A percentile compares a stretch with the other conserved stretches of the same genome.
Evolutionary conservation across 768 basidiomycete species (phyloP).

Genomic region (Daedalea quercina): DNA sequence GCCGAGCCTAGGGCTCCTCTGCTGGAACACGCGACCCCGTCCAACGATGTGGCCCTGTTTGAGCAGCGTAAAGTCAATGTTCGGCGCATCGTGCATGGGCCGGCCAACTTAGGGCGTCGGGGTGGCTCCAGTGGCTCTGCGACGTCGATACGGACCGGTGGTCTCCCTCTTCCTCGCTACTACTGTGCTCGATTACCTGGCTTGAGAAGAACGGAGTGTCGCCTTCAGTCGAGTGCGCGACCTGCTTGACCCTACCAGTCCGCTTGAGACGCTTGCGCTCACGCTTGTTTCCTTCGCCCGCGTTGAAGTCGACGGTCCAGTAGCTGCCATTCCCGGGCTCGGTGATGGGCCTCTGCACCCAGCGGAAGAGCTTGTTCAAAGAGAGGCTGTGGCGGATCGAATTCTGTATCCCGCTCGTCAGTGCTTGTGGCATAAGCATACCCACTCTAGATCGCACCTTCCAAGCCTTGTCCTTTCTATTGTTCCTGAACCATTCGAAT

Average conservation of each 20-base stretch:
- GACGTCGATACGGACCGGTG: conserved; percentile 6
- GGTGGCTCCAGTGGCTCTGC: background rate
- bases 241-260: too few relatives aligned
- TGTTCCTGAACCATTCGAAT: conserved; percentile 48
- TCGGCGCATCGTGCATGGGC: conserved; percentile 21
- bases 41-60: conserved; percentile 30
- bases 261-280: conserved; percentile 46
- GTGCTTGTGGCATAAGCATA: background rate
- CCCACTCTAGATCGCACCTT: conserved; percentile 36
- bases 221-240: conserved; percentile 1
- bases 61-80: conserved; percentile 31
- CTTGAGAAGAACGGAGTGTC: conserved; percentile 10
- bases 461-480: conserved; percentile 42
- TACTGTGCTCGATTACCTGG: conserved; percentile 17
- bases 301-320: conserved; percentile 48
- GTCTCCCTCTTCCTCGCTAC: conserved; percentile 21
- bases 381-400: conserved; percentile 47
- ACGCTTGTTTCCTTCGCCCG: conserved; percentile 58
- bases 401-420: conserved; percentile 24
- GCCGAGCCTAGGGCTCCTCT: conserved; percentile 10
- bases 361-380: conserved; percentile 46
- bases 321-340: conserved; percentile 69
- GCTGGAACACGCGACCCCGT: conserved; percentile 20
- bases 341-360: conserved; percentile 46
- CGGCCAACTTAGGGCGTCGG: background rate